Base-by-base conservation (phyloP, 73 alveolate genomes). In the Paramecium octaurelia region DNA sequence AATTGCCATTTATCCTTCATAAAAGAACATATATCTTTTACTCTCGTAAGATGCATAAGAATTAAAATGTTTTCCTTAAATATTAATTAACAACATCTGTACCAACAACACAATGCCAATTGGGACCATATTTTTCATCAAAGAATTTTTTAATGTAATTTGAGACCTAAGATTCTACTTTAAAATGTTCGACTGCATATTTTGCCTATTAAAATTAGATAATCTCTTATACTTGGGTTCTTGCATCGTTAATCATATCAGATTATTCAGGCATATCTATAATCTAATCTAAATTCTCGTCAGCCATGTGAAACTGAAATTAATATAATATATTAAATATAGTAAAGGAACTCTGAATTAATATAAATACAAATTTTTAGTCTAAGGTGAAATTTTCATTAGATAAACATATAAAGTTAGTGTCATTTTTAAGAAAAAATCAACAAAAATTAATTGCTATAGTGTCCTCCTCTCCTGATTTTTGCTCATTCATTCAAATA, bases 81-180 rank as follows among this genome's bases (percentile, higher is more conserved):
- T 40, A 40, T 71, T n/a, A 27, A 23, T 29, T 2, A 9, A 73
- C 2, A 2, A 21, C 44, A 20, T 58, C 16, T 54, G 20, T 89
- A 89, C 94, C 94, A 24, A 89, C 94, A 44, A 73, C 94, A 89
- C 94, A 89, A 89, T 89, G 94, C 94, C 94, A 89, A 96, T 97
- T 97, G 34, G 99, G 99, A 58, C 97, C 97, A 93, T 98, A 98
- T 96, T 97, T 98, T 35, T 97, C 96, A 92, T 98, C 99, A 92
- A 98, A 98, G 96, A 95, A 97, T 64, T 96, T 90, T 93, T 98
- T 98, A 84, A 98, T 95, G 90, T 93, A 96, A 76, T 96, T 91
- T 29, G 99, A 96, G 18, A 95, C 94, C 84, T 97, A 97, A 75
- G 97, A 95, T 89, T 97, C 99, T 34, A 95, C 93, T 70, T 97